Evolutionary conservation across 2,329 filamentous ascomycete genomes (phyloP).

Genomic region (Calonectria naviculata): DNA sequence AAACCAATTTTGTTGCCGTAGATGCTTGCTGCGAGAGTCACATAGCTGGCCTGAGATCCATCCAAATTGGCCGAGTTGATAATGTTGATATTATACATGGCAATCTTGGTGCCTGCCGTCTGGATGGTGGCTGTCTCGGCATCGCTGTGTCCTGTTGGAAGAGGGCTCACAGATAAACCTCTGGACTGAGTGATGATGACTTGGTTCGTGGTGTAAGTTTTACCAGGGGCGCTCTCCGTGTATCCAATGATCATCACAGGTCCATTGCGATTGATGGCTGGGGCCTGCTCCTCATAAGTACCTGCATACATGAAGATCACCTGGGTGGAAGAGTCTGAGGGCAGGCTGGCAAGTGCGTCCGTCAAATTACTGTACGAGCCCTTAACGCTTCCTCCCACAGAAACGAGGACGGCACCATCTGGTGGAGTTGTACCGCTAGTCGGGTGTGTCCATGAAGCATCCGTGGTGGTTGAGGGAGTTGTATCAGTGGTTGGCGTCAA

Average conservation of each 20-base stretch:
- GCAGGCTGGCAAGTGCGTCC: constrained; percentile 41
- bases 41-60: constrained; percentile 49
- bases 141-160: constrained; percentile 31
- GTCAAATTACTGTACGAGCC: constrained; percentile 45
- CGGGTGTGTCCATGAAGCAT: constrained; percentile 40
- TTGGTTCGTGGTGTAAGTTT: constrained; percentile 25
- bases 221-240: constrained; percentile 37
- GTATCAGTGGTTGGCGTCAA: constrained; percentile 4
- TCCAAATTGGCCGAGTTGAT: constrained; percentile 54
- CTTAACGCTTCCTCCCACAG: constrained; percentile 37
- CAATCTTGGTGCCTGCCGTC: constrained; percentile 46
- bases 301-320: constrained; percentile 54
- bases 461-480: constrained; percentile 32
- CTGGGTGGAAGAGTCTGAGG: constrained; percentile 38
- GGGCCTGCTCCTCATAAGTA: constrained; percentile 65
- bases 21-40: constrained; percentile 51
- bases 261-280: constrained; percentile 23
- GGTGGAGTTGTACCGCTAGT: constrained; percentile 54
- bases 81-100: constrained; percentile 70
- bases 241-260: constrained; percentile 34
- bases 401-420: constrained; percentile 54
- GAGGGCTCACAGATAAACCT: constrained; percentile 26
- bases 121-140: constrained; percentile 33
- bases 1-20: constrained; percentile 41
- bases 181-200: constrained; percentile 29